These are phyloP conservation scores for Yamadazyma taylorii DNA, from an alignment of 1,139 yeast species.

Conservation along the genomic window DNA sequence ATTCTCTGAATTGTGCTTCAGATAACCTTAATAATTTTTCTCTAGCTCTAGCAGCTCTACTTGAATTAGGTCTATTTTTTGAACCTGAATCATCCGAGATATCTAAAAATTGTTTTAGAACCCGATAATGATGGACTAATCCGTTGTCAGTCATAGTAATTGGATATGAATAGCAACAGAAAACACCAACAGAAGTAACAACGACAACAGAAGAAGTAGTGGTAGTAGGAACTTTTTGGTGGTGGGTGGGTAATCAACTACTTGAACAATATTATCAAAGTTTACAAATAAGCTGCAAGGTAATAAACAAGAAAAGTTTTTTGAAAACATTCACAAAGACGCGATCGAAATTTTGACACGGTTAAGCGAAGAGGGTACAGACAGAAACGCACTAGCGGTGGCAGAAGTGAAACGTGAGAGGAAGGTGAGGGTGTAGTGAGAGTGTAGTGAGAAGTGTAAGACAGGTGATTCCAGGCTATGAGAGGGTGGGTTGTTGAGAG, in stretches of 20 bases:
- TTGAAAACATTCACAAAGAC: slow-evolving; percentile 4
- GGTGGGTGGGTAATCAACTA: background rate
- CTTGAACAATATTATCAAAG: background rate
- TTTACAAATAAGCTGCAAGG: background rate
- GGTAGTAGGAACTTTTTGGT: background rate
- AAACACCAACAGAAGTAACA: background rate
- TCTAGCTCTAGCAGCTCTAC: slow-evolving; percentile 75
- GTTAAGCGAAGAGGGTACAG: background rate
- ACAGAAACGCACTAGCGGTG: background rate
- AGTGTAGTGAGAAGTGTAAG: too few relatives aligned
- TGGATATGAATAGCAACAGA: too few relatives aligned
- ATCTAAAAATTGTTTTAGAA: slow-evolving; percentile 52
- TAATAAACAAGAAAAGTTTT: slow-evolving; percentile 4
- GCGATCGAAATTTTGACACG: slow-evolving; percentile 2
- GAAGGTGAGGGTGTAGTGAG: slow-evolving; percentile 1
- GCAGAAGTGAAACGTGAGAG: too few relatives aligned
- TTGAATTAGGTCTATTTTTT: slow-evolving; percentile 45
- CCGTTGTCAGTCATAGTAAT: slow-evolving; percentile 33
- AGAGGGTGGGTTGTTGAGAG: too few relatives aligned
- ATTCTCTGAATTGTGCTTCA: slow-evolving; percentile 81
- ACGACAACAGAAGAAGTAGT: background rate
- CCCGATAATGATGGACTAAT: slow-evolving; percentile 48
- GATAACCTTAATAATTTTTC: slow-evolving; percentile 81
- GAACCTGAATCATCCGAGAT: slow-evolving; percentile 49
- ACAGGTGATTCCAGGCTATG: too few relatives aligned